phyloP scores from a whole-genome alignment of 495 filamentous ascomycete species.

The Clavariopsis aquatica region DNA sequence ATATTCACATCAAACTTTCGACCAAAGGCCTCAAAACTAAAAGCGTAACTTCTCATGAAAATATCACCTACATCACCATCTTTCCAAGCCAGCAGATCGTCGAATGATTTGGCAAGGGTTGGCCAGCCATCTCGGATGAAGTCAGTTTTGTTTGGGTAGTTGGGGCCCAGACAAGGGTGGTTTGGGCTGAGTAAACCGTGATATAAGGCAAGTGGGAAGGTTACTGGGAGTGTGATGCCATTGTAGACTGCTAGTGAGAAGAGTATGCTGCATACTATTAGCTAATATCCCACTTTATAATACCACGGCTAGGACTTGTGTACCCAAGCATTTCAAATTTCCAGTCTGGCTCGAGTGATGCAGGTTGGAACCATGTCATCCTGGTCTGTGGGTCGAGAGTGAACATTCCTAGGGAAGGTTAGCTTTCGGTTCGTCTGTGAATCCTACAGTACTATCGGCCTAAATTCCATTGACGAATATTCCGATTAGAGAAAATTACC shows the following conservation, averaged over 20 bases:
- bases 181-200: slow-evolving; percentile 66
- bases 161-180: not conserved
- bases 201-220: slow-evolving; percentile 83
- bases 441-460: too few relatives aligned
- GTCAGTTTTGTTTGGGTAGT: slow-evolving; percentile 42
- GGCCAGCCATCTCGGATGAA: slow-evolving; percentile 89
- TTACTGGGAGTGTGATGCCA: slow-evolving; percentile 83
- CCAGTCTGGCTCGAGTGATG: slow-evolving; percentile 76
- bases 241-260: slow-evolving; percentile 93
- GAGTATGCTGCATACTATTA: too few relatives aligned
- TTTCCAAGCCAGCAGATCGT: slow-evolving; percentile 69
- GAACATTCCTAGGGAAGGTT: slow-evolving; percentile 55
- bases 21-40: slow-evolving; percentile 72
- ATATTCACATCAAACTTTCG: slow-evolving; percentile 58
- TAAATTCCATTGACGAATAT: too few relatives aligned
- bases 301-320: too few relatives aligned
- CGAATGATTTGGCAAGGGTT: slow-evolving; percentile 70
- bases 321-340: slow-evolving; percentile 91
- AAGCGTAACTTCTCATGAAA: slow-evolving; percentile 80
- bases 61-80: slow-evolving; percentile 79
- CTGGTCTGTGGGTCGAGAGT: slow-evolving; percentile 69
- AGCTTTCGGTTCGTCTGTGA: not conserved
- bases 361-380: slow-evolving; percentile 85
- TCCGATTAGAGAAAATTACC: too few relatives aligned
- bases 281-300: too few relatives aligned